Conservation (phyloP, 495 filamentous ascomycete genomes). For the Aspergillus haitiensis region DNA sequence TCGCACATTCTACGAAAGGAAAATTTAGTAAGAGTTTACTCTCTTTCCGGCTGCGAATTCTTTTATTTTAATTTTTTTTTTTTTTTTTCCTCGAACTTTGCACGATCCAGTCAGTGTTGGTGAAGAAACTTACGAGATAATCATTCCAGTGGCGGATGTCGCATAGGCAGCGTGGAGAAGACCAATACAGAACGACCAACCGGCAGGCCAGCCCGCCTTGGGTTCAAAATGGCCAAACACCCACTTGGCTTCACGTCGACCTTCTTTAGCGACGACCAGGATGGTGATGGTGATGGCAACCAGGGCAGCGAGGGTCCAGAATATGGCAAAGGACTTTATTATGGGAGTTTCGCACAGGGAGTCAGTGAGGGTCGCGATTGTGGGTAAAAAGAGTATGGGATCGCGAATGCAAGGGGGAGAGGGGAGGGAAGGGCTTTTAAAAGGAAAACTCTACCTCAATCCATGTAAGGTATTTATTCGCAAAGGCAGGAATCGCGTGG, state of each 20-base stretch:
- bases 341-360: constrained; percentile 21
- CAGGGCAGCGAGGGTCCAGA: constrained; percentile 59
- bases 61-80: no score
- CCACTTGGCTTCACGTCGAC: constrained; percentile 55
- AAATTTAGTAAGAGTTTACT: no score
- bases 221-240: constrained; percentile 34
- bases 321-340: constrained; percentile 60
- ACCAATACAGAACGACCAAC: constrained; percentile 63
- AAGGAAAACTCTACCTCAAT: constrained; percentile 37
- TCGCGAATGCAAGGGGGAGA: constrained; percentile 30
- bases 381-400: constrained; percentile 23
- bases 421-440: neutral
- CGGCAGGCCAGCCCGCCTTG: constrained; percentile 44
- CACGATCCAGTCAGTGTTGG: no score
- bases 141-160: constrained; percentile 59
- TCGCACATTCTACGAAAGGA: constrained; percentile 47
- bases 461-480: constrained; percentile 33
- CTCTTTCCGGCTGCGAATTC: no score
- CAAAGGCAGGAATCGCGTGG: constrained; percentile 30
- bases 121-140: constrained; percentile 39
- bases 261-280: constrained; percentile 55
- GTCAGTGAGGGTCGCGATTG: constrained; percentile 26
- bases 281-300: constrained; percentile 60
- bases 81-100: no score
- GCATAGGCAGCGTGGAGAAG: constrained; percentile 62